A percentile compares a stretch with the other conserved stretches of the same genome.
phyloP scores from a whole-genome alignment of 306 rosid genomes.

The Citrullus mucosospermus region DNA sequence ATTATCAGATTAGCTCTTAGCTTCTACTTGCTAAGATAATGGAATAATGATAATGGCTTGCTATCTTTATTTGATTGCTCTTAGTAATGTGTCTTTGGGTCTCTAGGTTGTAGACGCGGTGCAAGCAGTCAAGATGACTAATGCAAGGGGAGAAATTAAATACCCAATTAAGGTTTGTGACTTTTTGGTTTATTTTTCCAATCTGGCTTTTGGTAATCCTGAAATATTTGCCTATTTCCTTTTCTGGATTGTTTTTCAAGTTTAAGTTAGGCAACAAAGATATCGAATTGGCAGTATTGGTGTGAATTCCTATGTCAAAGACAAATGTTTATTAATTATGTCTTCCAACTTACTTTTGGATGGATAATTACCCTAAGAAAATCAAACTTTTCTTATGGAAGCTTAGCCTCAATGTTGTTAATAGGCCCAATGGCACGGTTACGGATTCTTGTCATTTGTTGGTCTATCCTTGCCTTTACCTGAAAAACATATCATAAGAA shows the following conservation, averaged over 20 bases:
- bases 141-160: constrained; percentile 77
- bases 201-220: neutral
- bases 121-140: constrained; percentile 85
- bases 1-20: neutral
- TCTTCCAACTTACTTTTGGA: neutral
- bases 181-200: neutral
- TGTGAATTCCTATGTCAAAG: neutral
- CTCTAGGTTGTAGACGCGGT: constrained; percentile 90
- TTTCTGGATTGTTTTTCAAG: neutral
- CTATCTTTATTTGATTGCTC: neutral
- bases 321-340: neutral
- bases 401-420: too few relatives aligned
- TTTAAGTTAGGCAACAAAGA: neutral
- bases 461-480: too few relatives aligned
- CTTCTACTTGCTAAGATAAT: neutral
- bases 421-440: too few relatives aligned
- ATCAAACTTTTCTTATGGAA: too few relatives aligned
- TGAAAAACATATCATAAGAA: too few relatives aligned
- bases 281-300: neutral
- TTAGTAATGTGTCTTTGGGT: constrained; percentile 8
- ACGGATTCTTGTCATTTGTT: too few relatives aligned
- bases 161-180: constrained; percentile 89
- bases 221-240: neutral
- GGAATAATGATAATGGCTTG: neutral
- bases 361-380: too few relatives aligned